Evolutionary conservation across 2,329 filamentous ascomycete genomes (phyloP).

Genomic region (Bipolaris gigantea): DNA sequence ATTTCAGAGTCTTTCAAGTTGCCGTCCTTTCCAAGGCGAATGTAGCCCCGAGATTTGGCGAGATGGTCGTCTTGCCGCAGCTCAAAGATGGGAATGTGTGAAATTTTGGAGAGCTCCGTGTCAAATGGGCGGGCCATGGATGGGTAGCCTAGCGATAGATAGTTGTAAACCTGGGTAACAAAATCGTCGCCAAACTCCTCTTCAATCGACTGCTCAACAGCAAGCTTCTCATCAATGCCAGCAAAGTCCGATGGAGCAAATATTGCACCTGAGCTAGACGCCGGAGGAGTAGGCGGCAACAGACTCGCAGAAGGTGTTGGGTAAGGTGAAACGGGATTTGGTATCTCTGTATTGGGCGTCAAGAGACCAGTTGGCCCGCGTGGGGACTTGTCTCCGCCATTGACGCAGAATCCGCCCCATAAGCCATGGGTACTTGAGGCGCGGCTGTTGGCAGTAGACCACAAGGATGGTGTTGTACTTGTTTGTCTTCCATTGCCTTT

Average conservation of each 20-base stretch:
- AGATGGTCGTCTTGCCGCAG: conserved; percentile 71
- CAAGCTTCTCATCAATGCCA: conserved; percentile 47
- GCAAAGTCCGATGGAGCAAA: conserved; percentile 41
- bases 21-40: conserved; percentile 57
- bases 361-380: conserved; percentile 54
- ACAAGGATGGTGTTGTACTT: conserved; percentile 39
- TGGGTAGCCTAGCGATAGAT: conserved; percentile 89
- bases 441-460: conserved; percentile 45
- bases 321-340: conserved; percentile 48
- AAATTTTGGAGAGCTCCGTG: conserved; percentile 81
- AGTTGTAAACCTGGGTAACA: conserved; percentile 96
- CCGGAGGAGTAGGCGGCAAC: conserved; percentile 44
- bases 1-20: conserved; percentile 56
- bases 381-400: conserved; percentile 44
- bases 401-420: conserved; percentile 73
- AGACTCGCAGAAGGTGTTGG: conserved; percentile 40
- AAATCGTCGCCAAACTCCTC: conserved; percentile 80
- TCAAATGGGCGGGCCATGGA: conserved; percentile 82
- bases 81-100: conserved; percentile 67
- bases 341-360: conserved; percentile 49
- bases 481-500: conserved; percentile 34
- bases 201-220: conserved; percentile 52
- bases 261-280: conserved; percentile 29
- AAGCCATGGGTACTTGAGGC: conserved; percentile 64
- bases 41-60: conserved; percentile 70